These are phyloP conservation scores for Erucastrum elatum DNA, from an alignment of 345 rosid genomes.

Conservation along the genomic window DNA sequence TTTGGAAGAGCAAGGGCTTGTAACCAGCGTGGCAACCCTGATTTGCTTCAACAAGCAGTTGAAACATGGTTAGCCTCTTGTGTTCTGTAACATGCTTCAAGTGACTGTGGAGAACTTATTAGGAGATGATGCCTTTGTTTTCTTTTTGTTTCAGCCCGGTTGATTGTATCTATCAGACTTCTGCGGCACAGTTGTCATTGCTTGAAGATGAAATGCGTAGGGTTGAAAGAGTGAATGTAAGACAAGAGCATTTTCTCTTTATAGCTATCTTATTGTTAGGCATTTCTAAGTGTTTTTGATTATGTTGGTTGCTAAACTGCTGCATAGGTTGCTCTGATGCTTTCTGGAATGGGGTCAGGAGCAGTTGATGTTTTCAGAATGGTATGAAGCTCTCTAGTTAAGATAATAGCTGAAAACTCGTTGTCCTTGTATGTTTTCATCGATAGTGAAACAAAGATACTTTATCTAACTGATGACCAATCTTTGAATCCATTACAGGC, in stretches of 20 bases:
- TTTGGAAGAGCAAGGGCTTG: constrained; percentile 92
- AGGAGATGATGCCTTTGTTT: background rate
- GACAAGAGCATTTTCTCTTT: constrained; percentile 4
- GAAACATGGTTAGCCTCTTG: constrained; percentile 65
- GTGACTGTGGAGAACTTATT: constrained; percentile 1
- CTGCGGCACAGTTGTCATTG: constrained; percentile 88
- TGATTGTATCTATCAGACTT: constrained; percentile 93
- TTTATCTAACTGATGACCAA: constrained; percentile 8
- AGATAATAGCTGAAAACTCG: no score
- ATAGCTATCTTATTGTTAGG: background rate
- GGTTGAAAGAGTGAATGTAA: constrained; percentile 95
- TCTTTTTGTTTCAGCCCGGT: constrained; percentile 71
- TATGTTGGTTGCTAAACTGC: no score
- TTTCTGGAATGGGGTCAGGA: constrained; percentile 69
- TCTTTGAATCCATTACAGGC: constrained; percentile 57
- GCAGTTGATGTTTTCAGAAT: constrained; percentile 76
- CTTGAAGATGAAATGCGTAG: constrained; percentile 98
- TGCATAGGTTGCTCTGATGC: constrained; percentile 79
- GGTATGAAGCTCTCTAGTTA: constrained; percentile 48
- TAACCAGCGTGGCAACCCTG: constrained; percentile 62
- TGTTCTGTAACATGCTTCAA: constrained; percentile 4
- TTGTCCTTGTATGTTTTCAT: background rate
- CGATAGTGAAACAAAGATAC: background rate
- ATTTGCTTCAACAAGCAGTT: constrained; percentile 74
- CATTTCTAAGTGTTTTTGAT: background rate